phyloP scores from a whole-genome alignment of 345 rosid species.

The Moricandia moricandioides region DNA sequence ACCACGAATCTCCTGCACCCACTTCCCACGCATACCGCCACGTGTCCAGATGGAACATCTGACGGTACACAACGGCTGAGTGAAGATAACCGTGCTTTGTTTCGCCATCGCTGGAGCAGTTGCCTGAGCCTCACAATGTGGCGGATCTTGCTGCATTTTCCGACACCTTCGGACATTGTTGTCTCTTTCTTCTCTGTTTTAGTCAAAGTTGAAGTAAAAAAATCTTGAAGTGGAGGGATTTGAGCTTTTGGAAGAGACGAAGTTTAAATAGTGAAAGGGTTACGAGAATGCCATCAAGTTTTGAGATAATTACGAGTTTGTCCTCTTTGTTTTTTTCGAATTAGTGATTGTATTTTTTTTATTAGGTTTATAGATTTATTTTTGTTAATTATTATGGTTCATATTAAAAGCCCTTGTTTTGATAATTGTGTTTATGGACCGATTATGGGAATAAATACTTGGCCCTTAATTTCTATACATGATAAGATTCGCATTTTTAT shows the following conservation, averaged over 20 bases:
- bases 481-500: slow-evolving; percentile 26
- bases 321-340: not conserved
- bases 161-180: slow-evolving; percentile 60
- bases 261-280: slow-evolving; percentile 38
- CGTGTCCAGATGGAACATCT: slow-evolving; percentile 93
- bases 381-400: slow-evolving; percentile 8
- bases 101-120: slow-evolving; percentile 80
- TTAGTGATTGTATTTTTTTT: not conserved
- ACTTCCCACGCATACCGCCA: slow-evolving; percentile 76
- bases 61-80: slow-evolving; percentile 48
- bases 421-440: slow-evolving; percentile 18
- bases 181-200: not conserved
- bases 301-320: slow-evolving; percentile 45
- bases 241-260: slow-evolving; percentile 29
- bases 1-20: slow-evolving; percentile 71
- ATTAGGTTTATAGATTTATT: not conserved
- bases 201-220: not conserved
- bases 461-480: slow-evolving; percentile 7
- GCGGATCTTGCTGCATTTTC: slow-evolving; percentile 89
- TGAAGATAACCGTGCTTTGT: slow-evolving; percentile 76
- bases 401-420: slow-evolving; percentile 8
- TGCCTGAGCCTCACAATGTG: slow-evolving; percentile 90
- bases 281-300: slow-evolving; percentile 33
- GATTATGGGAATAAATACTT: not conserved
- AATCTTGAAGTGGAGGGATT: not conserved